Conservation (phyloP, 805 yeast species). For the Lipomyces lipofer region DNA sequence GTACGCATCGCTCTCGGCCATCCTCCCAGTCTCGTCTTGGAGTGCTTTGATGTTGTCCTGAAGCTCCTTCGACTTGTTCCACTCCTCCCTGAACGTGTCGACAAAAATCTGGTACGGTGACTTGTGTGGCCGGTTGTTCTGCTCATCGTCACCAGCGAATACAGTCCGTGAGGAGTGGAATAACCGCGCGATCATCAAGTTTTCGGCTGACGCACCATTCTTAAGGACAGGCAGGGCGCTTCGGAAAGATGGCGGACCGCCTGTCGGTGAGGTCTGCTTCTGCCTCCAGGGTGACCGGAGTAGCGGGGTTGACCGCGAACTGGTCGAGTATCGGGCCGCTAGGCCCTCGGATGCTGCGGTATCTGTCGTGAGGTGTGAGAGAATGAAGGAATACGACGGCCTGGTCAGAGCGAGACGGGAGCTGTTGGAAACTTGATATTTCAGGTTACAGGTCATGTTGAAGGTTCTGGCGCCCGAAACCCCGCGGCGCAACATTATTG, state of each 20-base stretch:
- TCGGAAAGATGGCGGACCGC: too few relatives aligned
- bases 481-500: too few relatives aligned
- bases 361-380: background rate
- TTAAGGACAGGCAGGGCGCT: too few relatives aligned
- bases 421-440: too few relatives aligned
- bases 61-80: conserved; percentile 85
- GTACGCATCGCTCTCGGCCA: conserved; percentile 92
- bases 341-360: background rate
- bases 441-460: too few relatives aligned
- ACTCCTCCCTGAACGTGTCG: conserved; percentile 87
- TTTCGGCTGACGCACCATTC: too few relatives aligned
- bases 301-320: too few relatives aligned
- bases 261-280: too few relatives aligned
- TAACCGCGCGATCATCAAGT: background rate
- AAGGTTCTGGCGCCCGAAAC: too few relatives aligned
- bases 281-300: too few relatives aligned
- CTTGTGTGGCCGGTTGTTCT: conserved; percentile 38
- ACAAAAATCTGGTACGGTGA: conserved; percentile 91
- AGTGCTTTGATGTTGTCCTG: conserved; percentile 91
- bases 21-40: conserved; percentile 91
- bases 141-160: conserved; percentile 19
- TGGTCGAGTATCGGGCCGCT: background rate
- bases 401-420: too few relatives aligned
- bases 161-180: conserved; percentile 16
- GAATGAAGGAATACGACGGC: too few relatives aligned